Evolutionary conservation across 106 monocot genomes (phyloP), one percentile per base, ranked within the genome.

Genomic region (Triglochin maritima): DNA sequence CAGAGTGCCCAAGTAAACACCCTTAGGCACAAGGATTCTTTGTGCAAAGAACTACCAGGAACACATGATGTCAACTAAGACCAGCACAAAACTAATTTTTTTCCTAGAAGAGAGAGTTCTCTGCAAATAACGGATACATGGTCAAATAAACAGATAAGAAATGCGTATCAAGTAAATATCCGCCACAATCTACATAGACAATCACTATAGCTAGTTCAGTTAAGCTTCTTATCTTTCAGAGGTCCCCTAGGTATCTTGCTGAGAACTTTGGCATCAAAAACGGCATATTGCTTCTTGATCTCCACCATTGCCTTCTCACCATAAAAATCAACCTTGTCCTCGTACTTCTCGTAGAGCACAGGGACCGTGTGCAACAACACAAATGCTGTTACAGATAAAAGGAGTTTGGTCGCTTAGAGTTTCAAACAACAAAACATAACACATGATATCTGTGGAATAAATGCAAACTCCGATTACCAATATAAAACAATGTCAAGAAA

Each of bases 261-360:
- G 4, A 82, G 16, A 50, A 72, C 69, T 64, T 79, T 82, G n/a
- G 44, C 64, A 67, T 76, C 62, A 45, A 82, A 41, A 3, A 77
- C 76, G 2, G 81, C 81, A 71, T 83, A 85, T 42, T 77, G 79
- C 60, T 80, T 79, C 79, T 77, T 82, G 62, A 74, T 49, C 62
- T 65, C 82, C 9, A 63, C 46, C 58, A 44, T 48, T 42, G 79
- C 82, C 16, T 79, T 82, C 68, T 86, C 82, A 2, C 50, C 84
- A 61, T 81, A 74, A 3, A 61, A 13, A 45, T 82, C 86, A 10
- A 82, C 62, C 6, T 77, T 56, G 77, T 74, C 74, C 17, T 86
- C 77, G 29, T 82, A 86, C 57, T 82, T 82, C 74, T 82, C 85
- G 47, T 81, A 85, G 41, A 86, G 16, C 17, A 82, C 64, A 42